A percentile compares a stretch with the other conserved stretches of the same genome.
These are phyloP conservation scores for Malus sieversii DNA, from an alignment of 306 rosid genomes.

Conservation along the genomic window DNA sequence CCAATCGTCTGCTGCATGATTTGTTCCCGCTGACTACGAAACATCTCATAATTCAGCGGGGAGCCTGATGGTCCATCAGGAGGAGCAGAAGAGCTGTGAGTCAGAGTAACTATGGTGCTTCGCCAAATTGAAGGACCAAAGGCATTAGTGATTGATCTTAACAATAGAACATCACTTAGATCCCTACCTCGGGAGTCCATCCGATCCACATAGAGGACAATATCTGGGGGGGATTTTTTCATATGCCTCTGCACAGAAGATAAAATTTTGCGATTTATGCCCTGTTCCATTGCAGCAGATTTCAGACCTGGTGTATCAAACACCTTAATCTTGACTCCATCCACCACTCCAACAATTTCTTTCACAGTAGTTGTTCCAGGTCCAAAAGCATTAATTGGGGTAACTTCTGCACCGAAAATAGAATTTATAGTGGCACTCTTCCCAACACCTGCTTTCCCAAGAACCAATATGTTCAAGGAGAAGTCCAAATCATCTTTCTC, in stretches of 20 bases:
- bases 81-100: conserved; percentile 95
- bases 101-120: conserved; percentile 65
- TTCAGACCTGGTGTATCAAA: conserved; percentile 93
- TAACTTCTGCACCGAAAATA: conserved; percentile 78
- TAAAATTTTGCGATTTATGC: conserved; percentile 52
- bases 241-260: conserved; percentile 63
- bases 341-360: conserved; percentile 77
- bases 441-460: conserved; percentile 92
- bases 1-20: conserved; percentile 89
- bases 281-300: conserved; percentile 71
- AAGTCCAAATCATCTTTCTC: conserved; percentile 51
- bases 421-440: conserved; percentile 98
- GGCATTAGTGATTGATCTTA: conserved; percentile 53
- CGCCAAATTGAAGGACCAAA: conserved; percentile 84
- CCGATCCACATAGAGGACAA: conserved; percentile 90
- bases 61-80: conserved; percentile 95
- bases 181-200: conserved; percentile 84
- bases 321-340: conserved; percentile 73
- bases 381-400: conserved; percentile 64
- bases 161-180: conserved; percentile 78
- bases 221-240: conserved; percentile 74
- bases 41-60: conserved; percentile 81
- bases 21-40: conserved; percentile 90
- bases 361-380: conserved; percentile 71
- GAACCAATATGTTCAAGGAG: conserved; percentile 78